phyloP scores from a whole-genome alignment of 345 rosid genomes.

The Syzygium oleosum region DNA sequence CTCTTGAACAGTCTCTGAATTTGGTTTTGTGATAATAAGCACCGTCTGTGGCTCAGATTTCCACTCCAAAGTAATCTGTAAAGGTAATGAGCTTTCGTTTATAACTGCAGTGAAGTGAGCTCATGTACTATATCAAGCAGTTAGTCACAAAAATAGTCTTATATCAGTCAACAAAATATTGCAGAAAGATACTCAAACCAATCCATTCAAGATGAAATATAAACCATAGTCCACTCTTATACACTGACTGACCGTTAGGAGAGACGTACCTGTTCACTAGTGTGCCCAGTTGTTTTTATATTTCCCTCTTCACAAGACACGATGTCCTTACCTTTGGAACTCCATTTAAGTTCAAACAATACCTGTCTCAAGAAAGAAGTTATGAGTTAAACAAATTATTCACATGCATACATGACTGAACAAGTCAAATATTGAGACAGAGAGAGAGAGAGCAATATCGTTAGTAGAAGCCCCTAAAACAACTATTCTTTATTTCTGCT shows the following conservation, averaged over 20 bases:
- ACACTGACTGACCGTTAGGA: background rate
- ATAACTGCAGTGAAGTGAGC: conserved; percentile 6
- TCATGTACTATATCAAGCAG: background rate
- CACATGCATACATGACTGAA: background rate
- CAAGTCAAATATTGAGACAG: background rate
- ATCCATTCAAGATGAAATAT: background rate
- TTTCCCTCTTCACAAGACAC: conserved; percentile 87
- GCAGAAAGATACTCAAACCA: background rate
- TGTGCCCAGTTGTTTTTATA: conserved; percentile 79
- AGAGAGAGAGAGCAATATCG: background rate
- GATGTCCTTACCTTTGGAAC: conserved; percentile 76
- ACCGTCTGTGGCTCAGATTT: conserved; percentile 84
- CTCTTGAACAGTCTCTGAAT: conserved; percentile 59
- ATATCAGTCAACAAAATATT: background rate
- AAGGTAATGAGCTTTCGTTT: conserved; percentile 12
- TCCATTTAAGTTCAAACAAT: conserved; percentile 87
- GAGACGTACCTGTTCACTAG: conserved; percentile 72
- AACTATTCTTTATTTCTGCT: background rate
- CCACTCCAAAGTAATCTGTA: conserved; percentile 90
- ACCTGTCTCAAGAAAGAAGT: conserved; percentile 42
- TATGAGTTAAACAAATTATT: background rate
- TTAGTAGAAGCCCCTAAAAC: background rate
- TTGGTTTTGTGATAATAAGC: conserved; percentile 83
- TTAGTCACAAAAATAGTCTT: background rate
- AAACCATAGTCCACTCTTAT: background rate